A percentile compares a stretch with the other conserved stretches of the same genome.
These are phyloP conservation scores for Amoeboaphelidium protococcarum DNA, from an alignment of 371 early-diverging fungal species.

Conservation along the genomic window DNA sequence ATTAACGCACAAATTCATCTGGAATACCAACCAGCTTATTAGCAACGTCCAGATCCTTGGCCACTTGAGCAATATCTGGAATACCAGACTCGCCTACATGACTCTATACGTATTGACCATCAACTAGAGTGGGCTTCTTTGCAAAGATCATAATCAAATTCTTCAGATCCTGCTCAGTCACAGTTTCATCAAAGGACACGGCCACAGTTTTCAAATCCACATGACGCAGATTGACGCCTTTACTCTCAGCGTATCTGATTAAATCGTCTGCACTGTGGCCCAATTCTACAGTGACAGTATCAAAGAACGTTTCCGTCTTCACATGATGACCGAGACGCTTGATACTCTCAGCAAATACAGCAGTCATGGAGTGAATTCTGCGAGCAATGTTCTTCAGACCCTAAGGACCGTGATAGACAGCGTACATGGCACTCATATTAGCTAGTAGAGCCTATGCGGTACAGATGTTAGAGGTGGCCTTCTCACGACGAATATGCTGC, in stretches of 20 bases:
- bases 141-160: slow-evolving; percentile 44
- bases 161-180: slow-evolving; percentile 42
- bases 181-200: slow-evolving; percentile 73
- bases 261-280: slow-evolving; percentile 24
- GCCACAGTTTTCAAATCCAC: slow-evolving; percentile 43
- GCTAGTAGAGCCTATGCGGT: slow-evolving; percentile 81
- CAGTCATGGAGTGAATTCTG: slow-evolving; percentile 65
- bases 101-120: slow-evolving; percentile 4
- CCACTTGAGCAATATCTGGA: slow-evolving; percentile 12
- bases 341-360: slow-evolving; percentile 45
- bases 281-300: slow-evolving; percentile 60
- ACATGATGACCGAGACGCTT: slow-evolving; percentile 35
- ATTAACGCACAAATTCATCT: slow-evolving; percentile 33
- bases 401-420: slow-evolving; percentile 86
- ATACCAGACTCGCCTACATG: background rate
- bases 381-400: slow-evolving; percentile 66
- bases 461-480: slow-evolving; percentile 93
- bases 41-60: slow-evolving; percentile 11
- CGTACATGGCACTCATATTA: slow-evolving; percentile 81
- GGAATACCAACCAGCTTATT: slow-evolving; percentile 23
- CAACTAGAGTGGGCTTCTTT: slow-evolving; percentile 5
- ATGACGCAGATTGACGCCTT: slow-evolving; percentile 58
- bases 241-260: slow-evolving; percentile 34
- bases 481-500: slow-evolving; percentile 93
- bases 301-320: slow-evolving; percentile 65